Conservation (phyloP, 768 basidiomycete species). For the Kwoniella mangroviensis region DNA sequence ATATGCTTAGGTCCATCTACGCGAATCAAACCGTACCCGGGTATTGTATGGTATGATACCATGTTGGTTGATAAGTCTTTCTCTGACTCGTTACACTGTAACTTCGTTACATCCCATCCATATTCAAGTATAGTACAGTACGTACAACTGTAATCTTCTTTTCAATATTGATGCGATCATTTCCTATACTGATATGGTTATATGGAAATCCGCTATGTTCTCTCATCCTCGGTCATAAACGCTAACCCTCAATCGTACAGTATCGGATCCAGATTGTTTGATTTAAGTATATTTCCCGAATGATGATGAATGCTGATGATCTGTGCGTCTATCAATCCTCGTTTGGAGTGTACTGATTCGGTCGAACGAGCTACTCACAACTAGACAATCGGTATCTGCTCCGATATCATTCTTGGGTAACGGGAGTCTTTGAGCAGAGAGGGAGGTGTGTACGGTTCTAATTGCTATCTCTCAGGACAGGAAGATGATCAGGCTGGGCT, state of each 20-base stretch:
- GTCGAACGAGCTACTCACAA: too few species aligned
- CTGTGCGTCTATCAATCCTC: not conserved
- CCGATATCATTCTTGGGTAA: too few species aligned
- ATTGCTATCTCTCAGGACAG: not conserved
- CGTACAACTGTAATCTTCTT: not conserved
- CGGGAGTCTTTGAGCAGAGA: not conserved
- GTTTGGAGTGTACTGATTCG: not conserved
- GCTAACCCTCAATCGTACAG: not conserved
- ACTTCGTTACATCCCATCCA: not conserved
- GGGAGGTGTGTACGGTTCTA: not conserved
- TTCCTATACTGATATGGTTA: not conserved
- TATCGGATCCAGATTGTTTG: not conserved
- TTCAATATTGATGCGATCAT: constrained; percentile 6
- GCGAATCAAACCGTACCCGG: not conserved
- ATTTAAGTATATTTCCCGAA: not conserved
- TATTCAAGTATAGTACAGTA: not conserved
- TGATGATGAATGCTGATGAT: not conserved
- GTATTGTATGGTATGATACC: not conserved
- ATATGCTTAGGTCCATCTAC: not conserved
- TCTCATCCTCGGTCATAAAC: constrained; percentile 7
- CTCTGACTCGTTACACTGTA: not conserved
- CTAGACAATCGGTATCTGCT: too few species aligned
- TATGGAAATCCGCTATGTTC: not conserved
- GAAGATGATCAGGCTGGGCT: too few species aligned
- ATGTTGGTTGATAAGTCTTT: not conserved